phyloP scores from a whole-genome alignment of 2,329 filamentous ascomycete genomes.

The Trichoderma gracile region DNA sequence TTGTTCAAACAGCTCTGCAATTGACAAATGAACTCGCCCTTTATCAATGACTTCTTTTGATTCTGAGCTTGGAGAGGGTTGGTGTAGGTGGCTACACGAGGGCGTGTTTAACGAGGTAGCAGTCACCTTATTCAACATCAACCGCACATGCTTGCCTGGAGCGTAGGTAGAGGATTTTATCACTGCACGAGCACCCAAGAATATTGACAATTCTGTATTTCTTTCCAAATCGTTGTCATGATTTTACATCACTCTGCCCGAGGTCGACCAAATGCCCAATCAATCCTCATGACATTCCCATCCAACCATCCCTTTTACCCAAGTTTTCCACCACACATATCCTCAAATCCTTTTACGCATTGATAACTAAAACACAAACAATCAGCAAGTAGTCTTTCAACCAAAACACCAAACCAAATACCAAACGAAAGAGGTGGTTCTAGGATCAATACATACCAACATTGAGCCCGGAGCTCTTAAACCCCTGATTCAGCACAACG shows the following conservation, averaged over 20 bases:
- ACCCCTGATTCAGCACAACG: slow-evolving; percentile 31
- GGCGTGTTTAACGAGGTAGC: too few species aligned
- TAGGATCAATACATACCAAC: slow-evolving; percentile 24
- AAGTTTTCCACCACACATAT: background rate
- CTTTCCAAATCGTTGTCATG: background rate
- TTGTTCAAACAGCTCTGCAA: too few species aligned
- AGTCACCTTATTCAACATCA: too few species aligned
- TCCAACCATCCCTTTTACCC: background rate
- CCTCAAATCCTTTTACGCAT: background rate
- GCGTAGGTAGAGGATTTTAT: too few species aligned
- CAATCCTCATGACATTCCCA: background rate
- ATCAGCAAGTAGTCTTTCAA: background rate
- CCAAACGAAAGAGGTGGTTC: background rate
- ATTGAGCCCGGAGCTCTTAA: slow-evolving; percentile 29
- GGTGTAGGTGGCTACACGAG: too few species aligned
- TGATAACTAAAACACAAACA: background rate
- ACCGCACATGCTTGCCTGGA: background rate
- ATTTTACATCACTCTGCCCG: slow-evolving; percentile 6
- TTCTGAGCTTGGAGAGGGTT: background rate
- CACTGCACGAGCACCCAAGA: background rate
- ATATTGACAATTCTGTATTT: background rate
- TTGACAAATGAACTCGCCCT: too few species aligned
- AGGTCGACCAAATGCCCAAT: background rate
- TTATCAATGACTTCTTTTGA: background rate
- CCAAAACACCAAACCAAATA: background rate